Percentiles rank a stretch among this genome's conserved stretches.
phyloP scores from a whole-genome alignment of 208 protist genomes.

The Leishmania braziliensis region DNA sequence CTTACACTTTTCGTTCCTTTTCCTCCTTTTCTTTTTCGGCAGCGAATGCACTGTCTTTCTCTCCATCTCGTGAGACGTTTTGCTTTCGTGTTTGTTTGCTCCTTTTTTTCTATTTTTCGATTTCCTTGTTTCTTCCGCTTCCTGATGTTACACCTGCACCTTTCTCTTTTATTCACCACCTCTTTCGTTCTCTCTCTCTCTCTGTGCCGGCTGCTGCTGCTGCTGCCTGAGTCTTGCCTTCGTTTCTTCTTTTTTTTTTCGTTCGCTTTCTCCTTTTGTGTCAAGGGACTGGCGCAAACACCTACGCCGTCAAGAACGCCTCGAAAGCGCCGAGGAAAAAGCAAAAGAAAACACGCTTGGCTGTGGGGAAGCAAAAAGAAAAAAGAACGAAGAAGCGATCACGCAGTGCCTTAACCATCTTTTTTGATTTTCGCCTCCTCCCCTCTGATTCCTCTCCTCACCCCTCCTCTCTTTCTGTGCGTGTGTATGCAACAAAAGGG shows the following conservation, averaged over 20 bases:
- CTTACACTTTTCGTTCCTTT: not conserved
- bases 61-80: not conserved
- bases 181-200: constrained; percentile 10
- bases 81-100: constrained; percentile 5
- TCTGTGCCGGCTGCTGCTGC: not conserved
- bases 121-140: not conserved
- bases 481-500: not conserved
- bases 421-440: not conserved
- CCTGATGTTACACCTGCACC: not conserved
- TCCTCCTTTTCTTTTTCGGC: not conserved
- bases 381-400: not conserved
- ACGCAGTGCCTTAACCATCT: not conserved
- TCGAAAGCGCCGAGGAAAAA: not conserved
- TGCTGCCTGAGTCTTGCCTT: not conserved
- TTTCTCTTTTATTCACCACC: constrained; percentile 6
- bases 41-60: not conserved
- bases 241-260: not conserved
- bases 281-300: not conserved
- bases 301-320: not conserved
- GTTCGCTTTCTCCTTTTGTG: not conserved
- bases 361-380: not conserved
- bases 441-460: not conserved
- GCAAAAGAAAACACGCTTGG: not conserved
- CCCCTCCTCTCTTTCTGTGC: not conserved
- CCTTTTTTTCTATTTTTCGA: constrained; percentile 7